Conservation (phyloP, 495 filamentous ascomycete genomes). For the Hypoxylon rickii region DNA sequence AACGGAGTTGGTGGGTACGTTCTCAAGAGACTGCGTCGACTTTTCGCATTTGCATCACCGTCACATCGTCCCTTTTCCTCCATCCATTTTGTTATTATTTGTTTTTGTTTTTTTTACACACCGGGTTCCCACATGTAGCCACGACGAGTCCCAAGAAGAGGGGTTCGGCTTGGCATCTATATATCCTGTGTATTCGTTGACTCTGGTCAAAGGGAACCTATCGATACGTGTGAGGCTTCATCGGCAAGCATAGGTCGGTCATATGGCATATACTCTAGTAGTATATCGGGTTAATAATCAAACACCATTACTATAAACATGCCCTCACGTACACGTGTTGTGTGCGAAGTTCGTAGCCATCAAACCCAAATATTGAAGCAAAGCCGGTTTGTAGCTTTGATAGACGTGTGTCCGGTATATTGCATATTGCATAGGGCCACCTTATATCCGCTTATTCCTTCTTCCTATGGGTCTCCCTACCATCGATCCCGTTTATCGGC, state of each 20-base stretch:
- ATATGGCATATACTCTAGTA: conserved; percentile 21
- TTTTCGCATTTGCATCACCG: conserved; percentile 32
- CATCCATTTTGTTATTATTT: conserved; percentile 25
- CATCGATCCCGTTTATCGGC: no score
- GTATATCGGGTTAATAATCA: conserved; percentile 28
- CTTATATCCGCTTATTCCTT: no score
- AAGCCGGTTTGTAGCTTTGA: no score
- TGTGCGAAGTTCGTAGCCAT: background rate
- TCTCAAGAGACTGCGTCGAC: conserved; percentile 14
- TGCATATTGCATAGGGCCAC: no score
- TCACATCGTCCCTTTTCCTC: conserved; percentile 5
- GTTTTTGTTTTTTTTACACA: conserved; percentile 22
- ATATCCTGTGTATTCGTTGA: conserved; percentile 35
- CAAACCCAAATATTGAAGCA: no score
- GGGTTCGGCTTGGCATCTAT: conserved; percentile 31
- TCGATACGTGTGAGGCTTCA: conserved; percentile 3
- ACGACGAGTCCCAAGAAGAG: conserved; percentile 1
- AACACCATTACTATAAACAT: background rate
- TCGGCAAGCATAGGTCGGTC: conserved; percentile 1
- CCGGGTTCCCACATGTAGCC: conserved; percentile 40
- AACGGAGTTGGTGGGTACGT: conserved; percentile 33
- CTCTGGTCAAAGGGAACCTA: conserved; percentile 18
- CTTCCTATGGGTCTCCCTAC: no score
- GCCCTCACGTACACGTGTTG: background rate
- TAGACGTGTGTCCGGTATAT: no score